Conservation (phyloP, 768 basidiomycete species). For the Lactarius indigo region DNA sequence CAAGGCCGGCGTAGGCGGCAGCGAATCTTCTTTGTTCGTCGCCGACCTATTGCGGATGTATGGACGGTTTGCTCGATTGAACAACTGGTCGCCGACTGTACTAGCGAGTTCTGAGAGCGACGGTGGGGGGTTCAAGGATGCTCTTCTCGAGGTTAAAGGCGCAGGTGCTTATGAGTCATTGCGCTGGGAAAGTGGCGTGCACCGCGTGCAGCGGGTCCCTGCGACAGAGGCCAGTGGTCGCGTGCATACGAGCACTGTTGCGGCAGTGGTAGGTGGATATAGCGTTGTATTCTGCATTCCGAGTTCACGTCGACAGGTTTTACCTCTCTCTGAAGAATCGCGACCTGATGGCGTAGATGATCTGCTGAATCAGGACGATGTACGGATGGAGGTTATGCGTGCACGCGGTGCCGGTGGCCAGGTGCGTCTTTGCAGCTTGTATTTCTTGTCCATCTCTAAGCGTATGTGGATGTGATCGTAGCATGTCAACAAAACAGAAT, state of each 20-base stretch:
- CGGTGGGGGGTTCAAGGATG: constrained; percentile 70
- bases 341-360: constrained; percentile 48
- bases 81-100: constrained; percentile 60
- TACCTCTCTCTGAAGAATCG: constrained; percentile 72
- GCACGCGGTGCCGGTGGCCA: constrained; percentile 97
- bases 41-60: constrained; percentile 82
- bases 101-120: constrained; percentile 57
- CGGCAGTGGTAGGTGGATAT: constrained; percentile 63
- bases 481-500: constrained; percentile 99
- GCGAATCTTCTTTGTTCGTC: constrained; percentile 81
- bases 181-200: constrained; percentile 92
- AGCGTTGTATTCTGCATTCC: not conserved
- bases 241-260: constrained; percentile 88
- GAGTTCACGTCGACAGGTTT: constrained; percentile 51
- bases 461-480: constrained; percentile 31
- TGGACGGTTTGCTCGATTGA: constrained; percentile 51
- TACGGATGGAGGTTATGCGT: constrained; percentile 92
- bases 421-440: constrained; percentile 40
- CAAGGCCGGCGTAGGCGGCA: constrained; percentile 90
- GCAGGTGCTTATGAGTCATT: constrained; percentile 74
- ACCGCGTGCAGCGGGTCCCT: constrained; percentile 92
- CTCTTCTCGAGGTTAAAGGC: constrained; percentile 75
- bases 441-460: not conserved
- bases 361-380: constrained; percentile 78
- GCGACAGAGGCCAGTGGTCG: constrained; percentile 85